Evolutionary conservation across 306 rosid genomes (phyloP).

Genomic region (Chamaecrista fasciculata): DNA sequence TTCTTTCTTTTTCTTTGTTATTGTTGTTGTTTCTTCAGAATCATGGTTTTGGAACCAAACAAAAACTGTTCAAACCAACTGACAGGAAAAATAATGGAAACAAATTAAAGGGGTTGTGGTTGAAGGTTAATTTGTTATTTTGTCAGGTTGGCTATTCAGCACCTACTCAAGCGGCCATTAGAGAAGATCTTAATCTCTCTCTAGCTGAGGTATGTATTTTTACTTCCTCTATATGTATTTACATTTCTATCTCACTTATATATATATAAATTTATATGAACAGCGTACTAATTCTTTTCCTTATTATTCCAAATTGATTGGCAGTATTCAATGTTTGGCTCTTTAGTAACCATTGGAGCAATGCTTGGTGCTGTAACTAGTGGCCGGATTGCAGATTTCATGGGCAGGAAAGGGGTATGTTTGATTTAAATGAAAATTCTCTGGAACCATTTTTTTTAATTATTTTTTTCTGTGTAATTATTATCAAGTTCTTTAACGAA

Average conservation of each 20-base stretch:
- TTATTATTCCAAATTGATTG: neutral
- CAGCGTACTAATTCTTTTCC: neutral
- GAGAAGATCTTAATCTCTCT: slow-evolving; percentile 48
- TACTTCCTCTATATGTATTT: neutral
- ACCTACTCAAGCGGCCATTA: slow-evolving; percentile 47
- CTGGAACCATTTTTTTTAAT: neutral
- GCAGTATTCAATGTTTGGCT: slow-evolving; percentile 88
- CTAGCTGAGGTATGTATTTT: slow-evolving; percentile 38
- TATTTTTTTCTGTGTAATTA: too few relatives aligned
- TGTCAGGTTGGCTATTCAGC: slow-evolving; percentile 57
- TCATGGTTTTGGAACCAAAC: slow-evolving; percentile 25
- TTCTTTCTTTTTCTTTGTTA: too few relatives aligned
- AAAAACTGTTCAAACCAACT: slow-evolving; percentile 2
- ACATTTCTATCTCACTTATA: neutral
- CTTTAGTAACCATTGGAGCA: slow-evolving; percentile 82
- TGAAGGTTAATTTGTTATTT: slow-evolving; percentile 31
- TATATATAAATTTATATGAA: neutral
- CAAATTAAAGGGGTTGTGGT: neutral
- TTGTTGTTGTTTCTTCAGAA: too few relatives aligned
- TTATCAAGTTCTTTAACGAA: neutral
- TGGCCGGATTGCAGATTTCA: slow-evolving; percentile 61
- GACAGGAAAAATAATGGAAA: neutral
- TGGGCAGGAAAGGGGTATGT: slow-evolving; percentile 78
- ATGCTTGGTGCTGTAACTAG: slow-evolving; percentile 79
- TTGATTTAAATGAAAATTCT: neutral